Percentiles rank a stretch among this genome's conserved stretches.
Evolutionary conservation across 2,329 filamentous ascomycete genomes (phyloP).

Genomic region (Penicillium decumbens): DNA sequence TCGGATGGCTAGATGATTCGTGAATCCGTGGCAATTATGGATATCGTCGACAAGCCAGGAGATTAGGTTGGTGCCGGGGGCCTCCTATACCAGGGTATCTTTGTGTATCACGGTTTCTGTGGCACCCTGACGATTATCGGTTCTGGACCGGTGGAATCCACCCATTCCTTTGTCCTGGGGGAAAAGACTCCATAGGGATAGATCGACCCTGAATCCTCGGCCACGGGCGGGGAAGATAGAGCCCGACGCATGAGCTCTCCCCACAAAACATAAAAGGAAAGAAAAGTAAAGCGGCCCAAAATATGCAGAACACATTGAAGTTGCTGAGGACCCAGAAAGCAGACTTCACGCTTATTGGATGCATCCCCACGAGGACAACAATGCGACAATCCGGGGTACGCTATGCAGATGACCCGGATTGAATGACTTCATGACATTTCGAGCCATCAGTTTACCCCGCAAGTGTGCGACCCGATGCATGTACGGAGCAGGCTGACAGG

Average conservation of each 20-base stretch:
- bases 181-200: neutral
- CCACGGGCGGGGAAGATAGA: neutral
- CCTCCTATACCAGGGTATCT: neutral
- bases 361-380: neutral
- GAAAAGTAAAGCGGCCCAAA: neutral
- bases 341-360: neutral
- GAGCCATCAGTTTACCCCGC: constrained; percentile 2
- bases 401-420: neutral
- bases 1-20: constrained; percentile 17
- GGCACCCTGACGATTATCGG: neutral
- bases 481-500: constrained; percentile 15
- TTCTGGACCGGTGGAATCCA: neutral
- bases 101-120: neutral
- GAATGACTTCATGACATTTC: neutral
- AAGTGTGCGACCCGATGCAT: constrained; percentile 14
- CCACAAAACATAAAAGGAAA: constrained; percentile 11
- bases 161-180: neutral
- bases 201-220: neutral
- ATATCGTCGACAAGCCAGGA: neutral
- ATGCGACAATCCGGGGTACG: neutral
- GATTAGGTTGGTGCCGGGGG: constrained; percentile 8
- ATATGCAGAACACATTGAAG: neutral
- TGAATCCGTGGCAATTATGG: constrained; percentile 2
- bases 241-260: constrained; percentile 16
- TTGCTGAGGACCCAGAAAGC: neutral